phyloP scores from a whole-genome alignment of 176 grass and related monocot genomes.

The Bromus sterilis region DNA sequence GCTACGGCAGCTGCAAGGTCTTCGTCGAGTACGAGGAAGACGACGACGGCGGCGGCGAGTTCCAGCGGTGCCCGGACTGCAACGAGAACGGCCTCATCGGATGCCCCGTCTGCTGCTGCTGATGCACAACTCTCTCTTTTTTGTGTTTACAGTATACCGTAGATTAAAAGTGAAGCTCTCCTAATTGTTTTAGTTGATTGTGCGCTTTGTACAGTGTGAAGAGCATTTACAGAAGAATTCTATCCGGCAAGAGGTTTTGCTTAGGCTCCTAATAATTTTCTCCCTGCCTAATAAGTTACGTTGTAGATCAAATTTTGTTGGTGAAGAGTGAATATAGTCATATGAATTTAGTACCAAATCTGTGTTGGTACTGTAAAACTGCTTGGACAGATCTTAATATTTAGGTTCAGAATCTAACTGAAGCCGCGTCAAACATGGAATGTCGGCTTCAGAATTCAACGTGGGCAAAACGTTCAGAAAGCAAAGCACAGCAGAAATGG shows the following conservation, averaged over 20 bases:
- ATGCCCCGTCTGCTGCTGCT: constrained; percentile 56
- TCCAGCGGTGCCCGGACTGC: constrained; percentile 66
- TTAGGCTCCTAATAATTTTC: not conserved
- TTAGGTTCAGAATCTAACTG: not conserved
- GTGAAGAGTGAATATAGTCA: not conserved
- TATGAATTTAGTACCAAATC: not conserved
- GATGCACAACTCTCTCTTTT: constrained; percentile 19
- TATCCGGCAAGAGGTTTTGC: not conserved
- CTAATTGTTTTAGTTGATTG: not conserved
- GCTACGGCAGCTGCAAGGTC: constrained; percentile 77
- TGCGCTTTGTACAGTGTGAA: constrained; percentile 39
- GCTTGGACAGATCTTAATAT: not conserved
- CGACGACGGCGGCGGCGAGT: constrained; percentile 12
- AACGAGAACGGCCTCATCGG: constrained; percentile 78
- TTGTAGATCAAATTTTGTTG: not conserved
- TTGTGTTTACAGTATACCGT: not conserved
- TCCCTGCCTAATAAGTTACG: not conserved
- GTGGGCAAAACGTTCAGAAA: not conserved
- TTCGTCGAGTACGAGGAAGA: constrained; percentile 36
- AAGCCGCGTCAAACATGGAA: not conserved
- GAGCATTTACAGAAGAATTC: constrained; percentile 9
- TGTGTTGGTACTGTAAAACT: not conserved
- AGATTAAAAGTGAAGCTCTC: not conserved
- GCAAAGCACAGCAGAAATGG: not conserved
- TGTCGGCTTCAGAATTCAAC: not conserved